Percentiles rank a stretch among this genome's conserved stretches.
phyloP scores from a whole-genome alignment of 2,329 filamentous ascomycete genomes.

The Ascochyta pisi region DNA sequence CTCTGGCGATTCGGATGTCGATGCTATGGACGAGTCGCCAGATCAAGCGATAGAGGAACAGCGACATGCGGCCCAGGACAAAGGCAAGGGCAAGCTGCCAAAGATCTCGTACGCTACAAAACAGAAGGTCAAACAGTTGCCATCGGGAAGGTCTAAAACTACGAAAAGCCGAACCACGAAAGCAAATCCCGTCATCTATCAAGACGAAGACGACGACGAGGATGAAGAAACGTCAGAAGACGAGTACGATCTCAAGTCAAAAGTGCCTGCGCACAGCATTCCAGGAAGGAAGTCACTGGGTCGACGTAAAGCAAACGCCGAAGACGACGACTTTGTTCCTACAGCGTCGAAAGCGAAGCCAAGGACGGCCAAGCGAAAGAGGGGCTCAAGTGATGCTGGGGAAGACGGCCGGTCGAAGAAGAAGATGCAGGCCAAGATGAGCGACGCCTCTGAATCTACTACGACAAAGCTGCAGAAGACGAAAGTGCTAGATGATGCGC shows the following conservation, averaged over 20 bases:
- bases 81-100: constrained; percentile 24
- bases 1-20: background rate
- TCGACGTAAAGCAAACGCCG: constrained; percentile 4
- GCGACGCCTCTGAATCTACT: background rate
- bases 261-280: background rate
- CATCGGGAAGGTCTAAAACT: constrained; percentile 9
- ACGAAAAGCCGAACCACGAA: constrained; percentile 2
- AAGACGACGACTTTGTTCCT: constrained; percentile 23
- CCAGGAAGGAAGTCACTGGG: constrained; percentile 1
- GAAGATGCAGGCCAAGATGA: constrained; percentile 1
- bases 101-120: constrained; percentile 25
- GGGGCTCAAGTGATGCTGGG: background rate
- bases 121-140: constrained; percentile 10
- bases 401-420: constrained; percentile 4
- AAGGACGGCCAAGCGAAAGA: constrained; percentile 19
- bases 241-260: constrained; percentile 2
- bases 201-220: background rate
- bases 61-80: background rate
- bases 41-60: background rate
- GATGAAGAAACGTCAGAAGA: background rate
- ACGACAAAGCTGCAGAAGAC: background rate
- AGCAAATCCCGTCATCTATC: background rate
- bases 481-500: background rate
- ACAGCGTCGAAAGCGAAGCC: constrained; percentile 6
- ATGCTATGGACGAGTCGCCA: background rate